phyloP scores from a whole-genome alignment of 2,329 filamentous ascomycete species.

The Colletotrichum lupini region DNA sequence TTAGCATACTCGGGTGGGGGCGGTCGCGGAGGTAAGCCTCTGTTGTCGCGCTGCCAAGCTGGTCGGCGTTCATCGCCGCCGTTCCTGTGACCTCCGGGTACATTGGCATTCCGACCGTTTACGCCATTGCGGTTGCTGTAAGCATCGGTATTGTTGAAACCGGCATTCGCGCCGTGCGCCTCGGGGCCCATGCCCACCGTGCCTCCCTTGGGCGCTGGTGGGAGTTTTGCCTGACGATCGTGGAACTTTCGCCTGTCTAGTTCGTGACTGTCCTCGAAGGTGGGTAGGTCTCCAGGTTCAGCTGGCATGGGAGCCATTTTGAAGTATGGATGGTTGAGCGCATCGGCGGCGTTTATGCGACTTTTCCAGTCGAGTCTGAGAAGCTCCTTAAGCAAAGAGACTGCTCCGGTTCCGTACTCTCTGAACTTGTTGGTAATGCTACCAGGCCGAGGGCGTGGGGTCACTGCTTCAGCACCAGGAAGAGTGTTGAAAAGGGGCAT shows the following conservation, averaged over 20 bases:
- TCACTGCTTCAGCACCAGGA: slow-evolving; percentile 82
- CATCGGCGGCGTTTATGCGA: slow-evolving; percentile 93
- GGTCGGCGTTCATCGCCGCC: slow-evolving; percentile 60
- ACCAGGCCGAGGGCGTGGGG: slow-evolving; percentile 68
- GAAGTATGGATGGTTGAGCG: slow-evolving; percentile 93
- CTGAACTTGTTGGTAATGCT: slow-evolving; percentile 81
- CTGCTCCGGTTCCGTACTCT: slow-evolving; percentile 77
- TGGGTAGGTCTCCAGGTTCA: slow-evolving; percentile 86
- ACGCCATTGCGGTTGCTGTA: slow-evolving; percentile 61
- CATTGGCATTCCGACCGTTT: slow-evolving; percentile 57
- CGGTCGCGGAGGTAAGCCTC: slow-evolving; percentile 61
- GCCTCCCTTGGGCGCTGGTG: slow-evolving; percentile 91
- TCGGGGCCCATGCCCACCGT: slow-evolving; percentile 82
- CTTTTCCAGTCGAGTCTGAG: slow-evolving; percentile 89
- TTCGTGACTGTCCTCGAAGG: slow-evolving; percentile 95
- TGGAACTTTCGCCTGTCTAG: slow-evolving; percentile 93
- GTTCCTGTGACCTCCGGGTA: slow-evolving; percentile 44
- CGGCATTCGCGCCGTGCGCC: slow-evolving; percentile 56
- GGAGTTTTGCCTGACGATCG: slow-evolving; percentile 83
- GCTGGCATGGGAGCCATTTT: slow-evolving; percentile 81
- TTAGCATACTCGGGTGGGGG: slow-evolving; percentile 56
- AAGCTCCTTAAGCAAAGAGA: slow-evolving; percentile 84
- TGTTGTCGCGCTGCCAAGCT: slow-evolving; percentile 67
- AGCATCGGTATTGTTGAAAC: slow-evolving; percentile 63
- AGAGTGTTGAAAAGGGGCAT: slow-evolving; percentile 93